Evolutionary conservation across 176 grass and related monocot genomes (phyloP).

Genomic region (Oryza longistaminata): DNA sequence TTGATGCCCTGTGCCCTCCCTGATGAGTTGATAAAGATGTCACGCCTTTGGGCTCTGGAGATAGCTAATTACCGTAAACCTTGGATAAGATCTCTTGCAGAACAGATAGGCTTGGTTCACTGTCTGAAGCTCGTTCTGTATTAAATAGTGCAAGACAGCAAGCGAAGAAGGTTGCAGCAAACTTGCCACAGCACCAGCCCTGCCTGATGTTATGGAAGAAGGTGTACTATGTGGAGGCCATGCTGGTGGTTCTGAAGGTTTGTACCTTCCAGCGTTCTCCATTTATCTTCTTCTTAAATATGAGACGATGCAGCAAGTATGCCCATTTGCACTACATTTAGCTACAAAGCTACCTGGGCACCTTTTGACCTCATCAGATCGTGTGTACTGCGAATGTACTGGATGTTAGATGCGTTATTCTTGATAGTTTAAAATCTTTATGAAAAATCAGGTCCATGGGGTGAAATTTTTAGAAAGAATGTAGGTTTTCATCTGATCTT

Average conservation of each 20-base stretch:
- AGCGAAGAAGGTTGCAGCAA: conserved; percentile 58
- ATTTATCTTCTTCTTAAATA: background rate
- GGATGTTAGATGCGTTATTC: background rate
- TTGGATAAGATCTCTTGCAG: conserved; percentile 80
- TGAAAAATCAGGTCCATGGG: background rate
- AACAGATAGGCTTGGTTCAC: conserved; percentile 75
- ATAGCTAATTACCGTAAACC: conserved; percentile 75
- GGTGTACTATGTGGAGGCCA: conserved; percentile 75
- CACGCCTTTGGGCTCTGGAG: conserved; percentile 79
- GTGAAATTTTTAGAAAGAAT: conserved; percentile 24
- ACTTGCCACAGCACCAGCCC: conserved; percentile 82
- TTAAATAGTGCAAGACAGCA: conserved; percentile 68
- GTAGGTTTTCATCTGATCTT: background rate
- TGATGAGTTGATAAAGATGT: conserved; percentile 69
- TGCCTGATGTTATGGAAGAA: conserved; percentile 87
- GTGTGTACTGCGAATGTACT: conserved; percentile 2
- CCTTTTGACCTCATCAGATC: background rate
- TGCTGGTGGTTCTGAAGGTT: conserved; percentile 91
- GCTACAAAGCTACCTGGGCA: background rate
- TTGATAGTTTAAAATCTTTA: background rate
- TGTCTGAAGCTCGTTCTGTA: conserved; percentile 78
- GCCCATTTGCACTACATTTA: background rate
- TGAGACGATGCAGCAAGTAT: background rate
- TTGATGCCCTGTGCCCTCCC: conserved; percentile 70
- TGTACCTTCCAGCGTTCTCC: background rate